Base-by-base conservation (phyloP, 2,329 filamentous ascomycete genomes). In the Emericellopsis atlantica region DNA sequence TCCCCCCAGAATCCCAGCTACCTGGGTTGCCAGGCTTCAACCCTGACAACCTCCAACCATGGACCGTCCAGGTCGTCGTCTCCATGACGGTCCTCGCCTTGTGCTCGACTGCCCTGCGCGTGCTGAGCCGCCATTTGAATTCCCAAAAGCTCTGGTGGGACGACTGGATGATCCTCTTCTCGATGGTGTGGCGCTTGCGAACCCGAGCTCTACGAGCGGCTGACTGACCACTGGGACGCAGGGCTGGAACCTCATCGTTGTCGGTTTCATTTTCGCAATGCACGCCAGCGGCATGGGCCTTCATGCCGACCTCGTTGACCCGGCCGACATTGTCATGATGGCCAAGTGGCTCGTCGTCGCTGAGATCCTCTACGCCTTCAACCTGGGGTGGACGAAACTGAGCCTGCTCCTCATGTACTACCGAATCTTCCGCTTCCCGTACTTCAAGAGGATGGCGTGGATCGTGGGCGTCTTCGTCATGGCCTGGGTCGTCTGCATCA, bases 361-460 rank as follows among this genome's bases (percentile, higher is more conserved):
- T 18, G 67, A 70, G 48, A 57, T 69, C 41, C 53, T 70, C 32
- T 71, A 71, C 47, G 63, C 58, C 22, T 69, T 59, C 48, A 69
- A 66, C 24, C 53, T 71, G 4, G 65, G 61, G 32, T 62, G 67
- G 54, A 67, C 68, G n/a, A 74, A 72, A 46, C 41, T 71, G 12
- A 64, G 63, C 39, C 55, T 74, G 18, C 49, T 74, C 36, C 52
- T 71, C 34, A 70, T 74, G 66, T 73, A 72, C 55, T 62, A 61
- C 48, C 67, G 68, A 48, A 69, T 74, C 46, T 74, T 74, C 50
- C 65, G 56, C 16, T 54, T 65, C 5, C 54, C 55, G 0, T 59
- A 58, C 43, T 66, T 72, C 44, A 62, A 62, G 47, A 61, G 55
- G 43, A 60, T 60, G 49, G 58, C 60, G 1, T 62, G 59, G 48